Percentiles rank a stretch among this genome's conserved stretches.
Evolutionary conservation across 176 grass and related monocot genomes (phyloP).

Genomic region (Triticum dicoccoides): DNA sequence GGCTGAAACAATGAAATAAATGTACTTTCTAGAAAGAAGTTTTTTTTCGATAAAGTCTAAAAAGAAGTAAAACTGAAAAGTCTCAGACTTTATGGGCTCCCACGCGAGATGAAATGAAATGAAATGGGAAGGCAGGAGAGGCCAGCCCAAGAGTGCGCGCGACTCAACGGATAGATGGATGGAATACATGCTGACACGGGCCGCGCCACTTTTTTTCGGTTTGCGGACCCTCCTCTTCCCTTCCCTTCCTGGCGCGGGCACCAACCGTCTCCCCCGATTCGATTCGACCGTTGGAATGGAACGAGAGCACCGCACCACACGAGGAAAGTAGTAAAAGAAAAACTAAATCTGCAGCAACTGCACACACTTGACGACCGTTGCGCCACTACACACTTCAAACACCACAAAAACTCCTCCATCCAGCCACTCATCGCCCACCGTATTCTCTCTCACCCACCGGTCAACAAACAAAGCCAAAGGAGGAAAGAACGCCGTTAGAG

Average conservation of each 20-base stretch:
- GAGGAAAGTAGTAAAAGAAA: slow-evolving; percentile 35
- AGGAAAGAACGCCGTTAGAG: neutral
- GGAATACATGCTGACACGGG: neutral
- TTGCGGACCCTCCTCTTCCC: neutral
- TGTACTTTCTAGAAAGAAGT: too few relatives aligned
- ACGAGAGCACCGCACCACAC: slow-evolving; percentile 6
- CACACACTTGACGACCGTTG: slow-evolving; percentile 43
- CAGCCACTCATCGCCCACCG: neutral
- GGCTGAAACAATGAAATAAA: too few relatives aligned
- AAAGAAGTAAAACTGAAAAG: too few relatives aligned
- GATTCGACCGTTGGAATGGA: slow-evolving; percentile 61
- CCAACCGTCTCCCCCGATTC: neutral
- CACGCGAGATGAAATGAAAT: neutral
- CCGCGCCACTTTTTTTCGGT: slow-evolving; percentile 27
- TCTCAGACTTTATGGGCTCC: slow-evolving; percentile 5
- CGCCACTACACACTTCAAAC: slow-evolving; percentile 36
- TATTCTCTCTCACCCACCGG: neutral
- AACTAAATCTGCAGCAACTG: slow-evolving; percentile 21
- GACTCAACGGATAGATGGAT: neutral
- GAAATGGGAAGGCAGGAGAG: neutral
- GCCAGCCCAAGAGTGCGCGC: neutral
- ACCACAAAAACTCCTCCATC: neutral
- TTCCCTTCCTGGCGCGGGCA: neutral
- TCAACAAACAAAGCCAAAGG: slow-evolving; percentile 14
- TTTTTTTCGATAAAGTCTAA: too few relatives aligned